phyloP scores from a whole-genome alignment of 805 yeast species.

The Cyberlindnera euphorbiiphila region DNA sequence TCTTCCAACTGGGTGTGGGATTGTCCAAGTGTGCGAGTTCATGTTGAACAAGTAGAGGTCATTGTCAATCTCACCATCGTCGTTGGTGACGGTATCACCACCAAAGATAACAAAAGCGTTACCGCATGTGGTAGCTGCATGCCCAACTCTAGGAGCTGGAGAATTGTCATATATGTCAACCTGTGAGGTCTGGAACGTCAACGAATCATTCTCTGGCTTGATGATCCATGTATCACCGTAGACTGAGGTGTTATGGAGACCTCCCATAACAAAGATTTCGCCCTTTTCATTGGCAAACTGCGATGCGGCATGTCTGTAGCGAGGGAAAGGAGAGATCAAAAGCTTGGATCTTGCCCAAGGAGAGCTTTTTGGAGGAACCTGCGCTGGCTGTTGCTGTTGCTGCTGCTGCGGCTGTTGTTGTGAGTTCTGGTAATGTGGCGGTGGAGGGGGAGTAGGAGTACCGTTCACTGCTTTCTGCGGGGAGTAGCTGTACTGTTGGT shows the following conservation, averaged over 20 bases:
- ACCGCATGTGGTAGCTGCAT: slow-evolving; percentile 86
- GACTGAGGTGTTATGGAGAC: slow-evolving; percentile 85
- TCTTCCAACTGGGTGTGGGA: slow-evolving; percentile 66
- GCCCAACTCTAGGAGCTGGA: slow-evolving; percentile 97
- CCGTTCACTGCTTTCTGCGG: slow-evolving; percentile 6
- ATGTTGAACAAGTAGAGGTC: slow-evolving; percentile 83
- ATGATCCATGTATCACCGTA: slow-evolving; percentile 95
- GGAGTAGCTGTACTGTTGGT: slow-evolving; percentile 9
- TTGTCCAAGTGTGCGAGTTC: slow-evolving; percentile 72
- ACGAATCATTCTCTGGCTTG: slow-evolving; percentile 39
- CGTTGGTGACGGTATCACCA: slow-evolving; percentile 88
- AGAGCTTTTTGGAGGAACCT: no score
- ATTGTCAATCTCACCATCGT: slow-evolving; percentile 77
- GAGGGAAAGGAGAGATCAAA: slow-evolving; percentile 82
- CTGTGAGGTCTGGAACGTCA: slow-evolving; percentile 40
- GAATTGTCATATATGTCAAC: slow-evolving; percentile 71
- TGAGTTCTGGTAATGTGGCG: slow-evolving; percentile 10
- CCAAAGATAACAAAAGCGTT: slow-evolving; percentile 95
- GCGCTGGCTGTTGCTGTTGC: slow-evolving; percentile 29
- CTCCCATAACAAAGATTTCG: slow-evolving; percentile 89
- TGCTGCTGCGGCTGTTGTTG: slow-evolving; percentile 9
- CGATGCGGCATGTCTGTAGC: slow-evolving; percentile 90
- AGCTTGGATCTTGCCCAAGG: slow-evolving; percentile 71
- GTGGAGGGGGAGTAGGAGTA: slow-evolving; percentile 9
- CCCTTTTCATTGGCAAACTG: slow-evolving; percentile 71